Base-by-base conservation (phyloP, 2,329 filamentous ascomycete genomes). In the Stagonosporopsis vannaccii region DNA sequence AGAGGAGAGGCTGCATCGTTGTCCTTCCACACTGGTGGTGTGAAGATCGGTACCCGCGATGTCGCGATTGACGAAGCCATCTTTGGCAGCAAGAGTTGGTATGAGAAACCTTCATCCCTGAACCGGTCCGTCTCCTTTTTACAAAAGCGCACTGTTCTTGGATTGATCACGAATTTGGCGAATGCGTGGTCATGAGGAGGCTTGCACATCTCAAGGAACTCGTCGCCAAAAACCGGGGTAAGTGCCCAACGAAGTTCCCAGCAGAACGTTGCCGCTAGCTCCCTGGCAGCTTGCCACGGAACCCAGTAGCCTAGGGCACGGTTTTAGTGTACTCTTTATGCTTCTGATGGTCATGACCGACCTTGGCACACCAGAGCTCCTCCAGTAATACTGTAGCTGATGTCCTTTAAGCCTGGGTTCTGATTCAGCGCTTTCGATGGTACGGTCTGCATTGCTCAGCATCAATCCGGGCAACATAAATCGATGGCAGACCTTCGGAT, bases 331-430 rank as follows among this genome's bases (percentile, higher is more conserved):
- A 13, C 20, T 6, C 1, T 20, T 28, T 1, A 9, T 19, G n/a
- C 8, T 4, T 32, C 2, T 6, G 3, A 35, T n/a, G 5, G 37
- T 22, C 6, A 37, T 17, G 11, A 63, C 66, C 56, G n/a, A 72
- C 70, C 70, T 87, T 99, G 95, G 48, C 93, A 94, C 58, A 87
- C 87, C 54, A 98, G 87, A 26, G 92, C 88, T 6, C 95, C 95
- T 23, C 95, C 95, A 0, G 95, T 99, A 73, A 98, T 96, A 75
- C 92, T 97, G 74, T 96, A 90, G 25, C 90, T 92, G 59, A 98
- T 90, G n/a, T 95, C 89, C 63, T 89, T 87, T 30, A 99, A 85
- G 6, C 94, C 93, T 0, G 87, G 85, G 66, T 97, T 98, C 51
- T 75, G 53, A 30, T 63, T 69, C 23, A 78, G 79, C 79, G 95